A percentile compares a stretch with the other conserved stretches of the same genome.
phyloP scores from a whole-genome alignment of 2,329 filamentous ascomycete species.

The Penicillium palitans region DNA sequence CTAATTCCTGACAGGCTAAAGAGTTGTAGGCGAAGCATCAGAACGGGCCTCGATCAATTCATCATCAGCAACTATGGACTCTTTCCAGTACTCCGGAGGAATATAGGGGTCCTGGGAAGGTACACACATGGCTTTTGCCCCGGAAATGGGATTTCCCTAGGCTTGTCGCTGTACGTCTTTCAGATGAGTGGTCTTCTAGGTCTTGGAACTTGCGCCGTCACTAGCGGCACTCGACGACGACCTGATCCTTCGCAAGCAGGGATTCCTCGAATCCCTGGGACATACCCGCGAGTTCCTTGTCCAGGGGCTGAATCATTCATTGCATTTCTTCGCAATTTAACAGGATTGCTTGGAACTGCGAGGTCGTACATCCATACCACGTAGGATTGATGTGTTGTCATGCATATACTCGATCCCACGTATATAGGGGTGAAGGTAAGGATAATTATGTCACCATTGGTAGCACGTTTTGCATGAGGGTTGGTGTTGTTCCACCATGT shows the following conservation, averaged over 20 bases:
- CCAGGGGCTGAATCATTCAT: too few relatives aligned
- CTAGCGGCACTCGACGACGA: neutral
- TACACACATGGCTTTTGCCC: too few relatives aligned
- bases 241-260: neutral
- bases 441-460: too few relatives aligned
- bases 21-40: too few relatives aligned
- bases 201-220: neutral
- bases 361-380: neutral
- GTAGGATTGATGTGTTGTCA: neutral
- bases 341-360: neutral
- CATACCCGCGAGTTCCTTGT: too few relatives aligned
- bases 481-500: too few relatives aligned
- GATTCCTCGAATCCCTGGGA: too few relatives aligned
- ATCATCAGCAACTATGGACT: neutral
- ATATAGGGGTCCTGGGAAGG: neutral
- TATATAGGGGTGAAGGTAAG: neutral
- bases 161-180: neutral
- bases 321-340: neutral
- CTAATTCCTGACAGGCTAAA: too few relatives aligned
- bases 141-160: neutral
- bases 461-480: too few relatives aligned
- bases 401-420: neutral
- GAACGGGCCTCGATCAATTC: too few relatives aligned
- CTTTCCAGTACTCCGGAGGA: accelerated
- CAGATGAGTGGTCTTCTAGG: neutral